These are phyloP conservation scores for Scleroderma citrinum DNA, from an alignment of 768 basidiomycete genomes.

Conservation along the genomic window DNA sequence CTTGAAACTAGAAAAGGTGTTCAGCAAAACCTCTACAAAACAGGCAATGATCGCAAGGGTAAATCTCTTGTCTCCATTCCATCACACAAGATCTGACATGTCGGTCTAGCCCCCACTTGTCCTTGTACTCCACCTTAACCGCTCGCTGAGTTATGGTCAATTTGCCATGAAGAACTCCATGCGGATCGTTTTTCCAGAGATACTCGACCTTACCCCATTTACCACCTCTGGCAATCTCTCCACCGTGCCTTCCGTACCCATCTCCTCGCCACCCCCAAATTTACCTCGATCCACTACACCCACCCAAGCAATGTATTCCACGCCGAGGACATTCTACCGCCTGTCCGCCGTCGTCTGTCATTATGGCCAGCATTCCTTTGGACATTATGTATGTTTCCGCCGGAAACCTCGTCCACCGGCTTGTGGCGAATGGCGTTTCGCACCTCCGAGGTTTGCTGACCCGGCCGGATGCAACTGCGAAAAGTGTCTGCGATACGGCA, in stretches of 20 bases:
- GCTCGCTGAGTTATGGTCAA: conserved; percentile 78
- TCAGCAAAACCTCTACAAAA: conserved; percentile 73
- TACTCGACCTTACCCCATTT: conserved; percentile 85
- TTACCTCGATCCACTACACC: conserved; percentile 48
- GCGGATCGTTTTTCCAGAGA: conserved; percentile 75
- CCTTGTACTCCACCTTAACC: conserved; percentile 85
- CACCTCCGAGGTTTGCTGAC: conserved; percentile 35
- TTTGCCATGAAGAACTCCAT: conserved; percentile 81
- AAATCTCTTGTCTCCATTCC: conserved; percentile 23
- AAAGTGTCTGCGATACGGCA: conserved; percentile 41
- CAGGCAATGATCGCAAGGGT: conserved; percentile 91
- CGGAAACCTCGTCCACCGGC: conserved; percentile 61
- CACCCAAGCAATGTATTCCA: conserved; percentile 46
- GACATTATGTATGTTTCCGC: conserved; percentile 91
- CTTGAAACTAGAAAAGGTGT: conserved; percentile 70
- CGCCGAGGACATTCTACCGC: conserved; percentile 73
- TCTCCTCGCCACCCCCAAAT: conserved; percentile 56
- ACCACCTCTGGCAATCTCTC: conserved; percentile 78
- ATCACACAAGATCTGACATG: conserved; percentile 12
- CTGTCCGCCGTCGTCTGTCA: conserved; percentile 86
- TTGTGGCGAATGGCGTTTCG: conserved; percentile 34
- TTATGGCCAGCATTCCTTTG: conserved; percentile 87
- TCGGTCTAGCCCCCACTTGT: conserved; percentile 69
- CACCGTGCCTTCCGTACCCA: conserved; percentile 59
- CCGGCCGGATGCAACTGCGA: conserved; percentile 44